phyloP scores from a whole-genome alignment of 352 stramenopile genomes.

The Phytophthora pinifolia region DNA sequence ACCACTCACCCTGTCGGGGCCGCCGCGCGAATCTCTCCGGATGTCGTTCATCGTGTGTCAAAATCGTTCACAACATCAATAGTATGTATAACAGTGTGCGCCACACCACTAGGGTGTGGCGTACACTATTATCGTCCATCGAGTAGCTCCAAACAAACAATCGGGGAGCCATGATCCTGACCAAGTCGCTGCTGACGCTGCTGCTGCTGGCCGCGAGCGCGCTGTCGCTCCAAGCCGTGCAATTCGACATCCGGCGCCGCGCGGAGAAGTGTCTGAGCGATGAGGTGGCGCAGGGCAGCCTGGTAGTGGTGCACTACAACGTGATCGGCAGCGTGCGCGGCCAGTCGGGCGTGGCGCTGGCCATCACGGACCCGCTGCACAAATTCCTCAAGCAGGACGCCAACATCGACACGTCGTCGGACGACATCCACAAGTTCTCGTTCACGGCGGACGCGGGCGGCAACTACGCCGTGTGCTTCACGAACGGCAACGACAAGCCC shows the following conservation, averaged over 20 bases:
- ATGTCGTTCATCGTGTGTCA: constrained; percentile 22
- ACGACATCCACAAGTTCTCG: constrained; percentile 84
- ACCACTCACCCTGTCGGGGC: constrained; percentile 24
- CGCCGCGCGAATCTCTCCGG: constrained; percentile 30
- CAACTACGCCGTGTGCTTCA: constrained; percentile 82
- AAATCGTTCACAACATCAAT: constrained; percentile 3
- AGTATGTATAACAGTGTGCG: neutral
- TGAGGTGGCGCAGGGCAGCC: constrained; percentile 70
- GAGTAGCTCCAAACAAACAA: no score
- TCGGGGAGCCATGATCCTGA: constrained; percentile 13
- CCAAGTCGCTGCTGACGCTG: constrained; percentile 35
- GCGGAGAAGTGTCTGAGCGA: constrained; percentile 86
- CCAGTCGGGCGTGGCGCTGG: constrained; percentile 67
- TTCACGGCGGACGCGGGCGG: constrained; percentile 72
- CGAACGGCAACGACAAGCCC: constrained; percentile 75
- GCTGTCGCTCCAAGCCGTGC: constrained; percentile 44
- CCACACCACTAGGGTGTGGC: no score
- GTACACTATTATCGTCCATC: no score
- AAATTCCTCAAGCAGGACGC: constrained; percentile 85
- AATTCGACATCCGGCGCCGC: constrained; percentile 74
- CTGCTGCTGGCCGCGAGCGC: constrained; percentile 33
- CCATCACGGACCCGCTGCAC: constrained; percentile 70
- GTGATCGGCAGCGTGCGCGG: constrained; percentile 64
- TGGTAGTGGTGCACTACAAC: constrained; percentile 86
- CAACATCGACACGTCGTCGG: constrained; percentile 80